Base-by-base conservation (phyloP, 163 green algal genomes). In the Scenedesmus sp. region DNA sequence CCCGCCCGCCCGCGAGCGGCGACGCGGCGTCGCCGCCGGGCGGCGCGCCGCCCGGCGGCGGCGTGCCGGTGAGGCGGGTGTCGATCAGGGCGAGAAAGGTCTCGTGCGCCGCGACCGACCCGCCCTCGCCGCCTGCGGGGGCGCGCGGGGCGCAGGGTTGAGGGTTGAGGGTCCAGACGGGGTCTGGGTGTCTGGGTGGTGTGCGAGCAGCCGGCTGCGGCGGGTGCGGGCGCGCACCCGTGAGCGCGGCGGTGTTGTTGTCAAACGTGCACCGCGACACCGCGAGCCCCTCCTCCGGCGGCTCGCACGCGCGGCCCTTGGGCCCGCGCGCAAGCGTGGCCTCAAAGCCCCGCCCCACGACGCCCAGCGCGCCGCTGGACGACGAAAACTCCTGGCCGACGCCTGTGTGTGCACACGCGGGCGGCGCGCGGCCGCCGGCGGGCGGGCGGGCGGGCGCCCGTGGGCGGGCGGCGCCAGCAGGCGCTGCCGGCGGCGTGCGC, bases 171-270 rank as follows among this genome's bases (percentile, higher is more conserved):
- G n/a, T n/a, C n/a, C n/a, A n/a, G n/a, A n/a, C n/a, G n/a, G n/a
- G n/a, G n/a, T n/a, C n/a, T n/a, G n/a, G n/a, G n/a, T n/a, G n/a
- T n/a, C n/a, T n/a, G n/a, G 15, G 51, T 24, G 15, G 51, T 31
- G 15, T 24, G 1, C 28, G 51, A n/a, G 15, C 51, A 60, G 13
- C n/a, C 51, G 29, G 51, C 2, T 4, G 1, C 11, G 51, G 15
- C 7, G 9, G 1, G 51, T 24, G 29, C 50, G 50, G 39, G 2
- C 58, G 2, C 58, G 2, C 26, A 76, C 67, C 67, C 51, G 67
- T 76, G 17, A 76, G 50, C 28, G 67, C 34, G 29, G 67, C 67
- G 2, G 67, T 54, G 51, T 76, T 76, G 51, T 76, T 76, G 10
- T 13, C 56, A 24, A 76, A 76, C 33, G 2, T 42, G 67, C 67